These are phyloP conservation scores for Fusarium sp. DNA, from an alignment of 2,329 filamentous ascomycete genomes.

Conservation along the genomic window DNA sequence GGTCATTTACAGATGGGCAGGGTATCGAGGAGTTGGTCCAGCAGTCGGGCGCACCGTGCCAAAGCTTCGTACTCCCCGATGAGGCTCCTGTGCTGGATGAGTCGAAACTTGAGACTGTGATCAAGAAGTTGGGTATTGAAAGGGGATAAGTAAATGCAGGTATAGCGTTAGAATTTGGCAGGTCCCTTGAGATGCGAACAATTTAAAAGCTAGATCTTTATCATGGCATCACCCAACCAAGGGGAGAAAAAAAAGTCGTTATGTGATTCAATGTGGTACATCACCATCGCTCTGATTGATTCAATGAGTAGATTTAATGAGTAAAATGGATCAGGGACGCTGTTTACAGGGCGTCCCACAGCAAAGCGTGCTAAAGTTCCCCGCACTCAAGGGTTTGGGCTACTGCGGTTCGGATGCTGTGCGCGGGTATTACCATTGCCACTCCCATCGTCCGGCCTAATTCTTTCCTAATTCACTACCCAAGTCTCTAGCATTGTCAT, in stretches of 20 bases:
- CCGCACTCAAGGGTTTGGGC: not conserved
- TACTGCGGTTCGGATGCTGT: not conserved
- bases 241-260: not conserved
- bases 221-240: not conserved
- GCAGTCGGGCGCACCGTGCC: slow-evolving; percentile 50
- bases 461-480: not conserved
- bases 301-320: not conserved
- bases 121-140: slow-evolving; percentile 1
- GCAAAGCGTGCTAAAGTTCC: not conserved
- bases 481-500: not conserved
- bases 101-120: not conserved
- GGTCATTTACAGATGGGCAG: slow-evolving; percentile 61
- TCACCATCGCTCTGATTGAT: not conserved
- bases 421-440: not conserved
- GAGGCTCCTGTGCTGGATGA: slow-evolving; percentile 11
- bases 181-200: not conserved
- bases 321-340: not conserved
- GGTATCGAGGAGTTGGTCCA: slow-evolving; percentile 62
- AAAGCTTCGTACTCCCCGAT: slow-evolving; percentile 56
- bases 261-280: not conserved
- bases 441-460: not conserved
- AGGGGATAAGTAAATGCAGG: too few relatives aligned
- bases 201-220: not conserved
- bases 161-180: too few relatives aligned
- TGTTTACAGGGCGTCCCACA: not conserved